Percentiles rank a stretch among this genome's conserved stretches.
Conservation (phyloP, 1,284 basidiomycete genomes). For the Cutaneotrichosporon sp. region DNA sequence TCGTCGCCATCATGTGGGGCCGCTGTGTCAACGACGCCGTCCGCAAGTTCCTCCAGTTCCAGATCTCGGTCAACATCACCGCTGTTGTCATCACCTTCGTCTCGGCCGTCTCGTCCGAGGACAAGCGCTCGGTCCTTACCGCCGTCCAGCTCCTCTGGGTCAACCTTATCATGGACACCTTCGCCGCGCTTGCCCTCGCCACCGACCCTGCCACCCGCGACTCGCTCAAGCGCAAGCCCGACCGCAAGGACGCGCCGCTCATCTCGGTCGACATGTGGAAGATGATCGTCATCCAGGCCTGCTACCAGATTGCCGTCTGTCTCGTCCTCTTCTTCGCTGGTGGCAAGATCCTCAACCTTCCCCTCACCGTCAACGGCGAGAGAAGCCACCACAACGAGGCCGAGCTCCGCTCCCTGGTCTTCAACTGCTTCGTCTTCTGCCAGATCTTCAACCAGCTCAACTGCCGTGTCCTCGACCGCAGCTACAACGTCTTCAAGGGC, state of each 20-base stretch:
- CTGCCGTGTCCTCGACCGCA: conserved; percentile 79
- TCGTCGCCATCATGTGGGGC: conserved; percentile 98
- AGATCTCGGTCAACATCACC: conserved; percentile 93
- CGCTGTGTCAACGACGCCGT: conserved; percentile 97
- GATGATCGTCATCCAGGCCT: conserved; percentile 87
- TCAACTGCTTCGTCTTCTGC: conserved; percentile 95
- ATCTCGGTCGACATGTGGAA: conserved; percentile 93
- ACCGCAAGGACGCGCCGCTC: conserved; percentile 81
- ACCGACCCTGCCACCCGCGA: conserved; percentile 87
- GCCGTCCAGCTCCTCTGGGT: conserved; percentile 91
- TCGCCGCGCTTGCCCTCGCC: conserved; percentile 93
- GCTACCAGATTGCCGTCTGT: conserved; percentile 82
- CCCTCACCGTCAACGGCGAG: conserved; percentile 37
- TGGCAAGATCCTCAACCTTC: conserved; percentile 65
- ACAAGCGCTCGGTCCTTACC: conserved; percentile 81
- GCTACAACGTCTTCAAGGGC: conserved; percentile 87
- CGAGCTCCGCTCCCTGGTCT: conserved; percentile 81
- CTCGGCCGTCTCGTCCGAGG: conserved; percentile 75
- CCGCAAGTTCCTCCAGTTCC: conserved; percentile 97
- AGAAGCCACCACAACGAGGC: conserved; percentile 44
- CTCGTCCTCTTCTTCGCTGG: conserved; percentile 90
- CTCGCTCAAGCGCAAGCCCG: conserved; percentile 86
- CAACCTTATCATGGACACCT: conserved; percentile 86
- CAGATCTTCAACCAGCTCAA: conserved; percentile 95
- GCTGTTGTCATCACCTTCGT: conserved; percentile 94